phyloP scores from a whole-genome alignment of 2,329 filamentous ascomycete species.

The Calonectria honghensis region DNA sequence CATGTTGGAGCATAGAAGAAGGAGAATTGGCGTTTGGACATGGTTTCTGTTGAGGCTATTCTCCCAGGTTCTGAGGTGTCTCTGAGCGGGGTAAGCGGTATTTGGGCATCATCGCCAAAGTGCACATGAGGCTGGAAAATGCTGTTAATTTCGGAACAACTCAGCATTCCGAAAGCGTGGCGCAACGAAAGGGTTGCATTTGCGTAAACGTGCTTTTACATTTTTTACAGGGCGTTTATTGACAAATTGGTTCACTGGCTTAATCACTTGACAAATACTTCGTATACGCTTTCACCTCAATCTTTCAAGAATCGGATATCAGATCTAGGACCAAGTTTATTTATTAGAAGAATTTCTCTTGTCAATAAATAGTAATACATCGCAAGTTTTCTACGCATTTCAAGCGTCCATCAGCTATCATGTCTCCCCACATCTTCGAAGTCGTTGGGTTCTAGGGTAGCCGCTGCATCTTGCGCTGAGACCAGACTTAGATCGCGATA shows the following conservation, averaged over 20 bases:
- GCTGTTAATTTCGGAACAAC: background rate
- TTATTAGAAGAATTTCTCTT: too few species aligned
- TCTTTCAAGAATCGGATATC: too few species aligned
- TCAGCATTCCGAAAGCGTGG: background rate
- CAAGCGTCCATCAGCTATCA: background rate
- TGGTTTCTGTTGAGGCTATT: background rate
- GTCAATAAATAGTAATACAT: background rate
- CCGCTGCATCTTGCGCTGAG: background rate
- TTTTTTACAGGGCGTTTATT: too few species aligned
- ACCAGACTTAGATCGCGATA: background rate
- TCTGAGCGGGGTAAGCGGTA: background rate
- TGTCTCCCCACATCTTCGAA: background rate
- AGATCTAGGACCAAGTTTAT: too few species aligned
- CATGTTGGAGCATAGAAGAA: constrained; percentile 40
- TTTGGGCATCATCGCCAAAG: background rate
- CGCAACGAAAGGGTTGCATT: too few species aligned
- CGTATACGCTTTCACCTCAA: too few species aligned
- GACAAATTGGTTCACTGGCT: too few species aligned
- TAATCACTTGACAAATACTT: too few species aligned
- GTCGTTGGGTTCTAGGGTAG: background rate
- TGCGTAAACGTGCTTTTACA: too few species aligned
- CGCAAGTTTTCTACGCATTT: background rate
- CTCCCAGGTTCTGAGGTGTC: background rate
- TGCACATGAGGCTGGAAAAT: background rate
- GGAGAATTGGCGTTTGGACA: constrained; percentile 32